Evolutionary conservation across 2,329 filamentous ascomycete genomes (phyloP), one percentile per base, ranked within the genome.

Genomic region (Aureobasidium mangrovei): DNA sequence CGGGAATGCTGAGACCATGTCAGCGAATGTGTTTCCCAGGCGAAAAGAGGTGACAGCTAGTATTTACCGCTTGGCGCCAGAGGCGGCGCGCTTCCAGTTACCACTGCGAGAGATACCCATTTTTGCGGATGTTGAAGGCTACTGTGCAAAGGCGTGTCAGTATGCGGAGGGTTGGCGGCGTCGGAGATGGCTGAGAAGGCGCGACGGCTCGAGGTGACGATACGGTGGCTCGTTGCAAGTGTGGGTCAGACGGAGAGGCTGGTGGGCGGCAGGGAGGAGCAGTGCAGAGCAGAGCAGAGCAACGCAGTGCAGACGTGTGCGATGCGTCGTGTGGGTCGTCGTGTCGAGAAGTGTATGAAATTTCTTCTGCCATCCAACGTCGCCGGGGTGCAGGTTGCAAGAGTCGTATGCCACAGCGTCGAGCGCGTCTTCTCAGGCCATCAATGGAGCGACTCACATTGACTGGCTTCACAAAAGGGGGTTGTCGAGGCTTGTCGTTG

Each of bases 41-140:
- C 24, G 10, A 12, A 7, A 4, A 35, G 8, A 35, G 6, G 28
- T 35, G 47, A 35, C 38, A 33, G 36, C 6, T 64, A 29, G 38
- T 51, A 51, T 12, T 51, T 51, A 51, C 47, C 75, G 70, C 75
- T 98, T 98, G 73, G 94, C 93, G 83, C 93, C 94, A 76, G 94
- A 88, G 77, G 91, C 91, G 78, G 90, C 91, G 81, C 93, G 91
- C 88, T 98, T 98, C 86, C 98, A 93, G 82, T 93, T 90, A 77
- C 90, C 95, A 81, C 97, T 91, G 82, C 93, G 88, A 79, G 91
- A 96, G 82, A 98, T 97, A 98, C 93, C 74, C 74, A 77, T 77
- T 69, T 67, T 75, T 75, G 72, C 73, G 69, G 64, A 69, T 66
- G 65, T 67, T 71, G 70, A 74, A 71, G 70, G 70, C 61, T 62